Conservation (phyloP, 352 stramenopile species). For the Globisporangium nunn region DNA sequence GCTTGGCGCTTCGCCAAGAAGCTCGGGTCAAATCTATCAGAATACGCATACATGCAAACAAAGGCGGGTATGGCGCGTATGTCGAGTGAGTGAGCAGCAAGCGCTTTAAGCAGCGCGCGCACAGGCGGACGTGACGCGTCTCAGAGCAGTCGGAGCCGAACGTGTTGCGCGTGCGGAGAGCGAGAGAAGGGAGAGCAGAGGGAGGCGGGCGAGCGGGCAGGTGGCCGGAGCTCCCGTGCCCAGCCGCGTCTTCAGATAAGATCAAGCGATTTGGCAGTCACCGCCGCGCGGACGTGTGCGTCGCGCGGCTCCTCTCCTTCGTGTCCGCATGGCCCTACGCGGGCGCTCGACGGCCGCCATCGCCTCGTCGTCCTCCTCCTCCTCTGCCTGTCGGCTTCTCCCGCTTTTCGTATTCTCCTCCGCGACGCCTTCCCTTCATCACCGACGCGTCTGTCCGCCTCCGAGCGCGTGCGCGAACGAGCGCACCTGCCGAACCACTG, state of each 20-base stretch:
- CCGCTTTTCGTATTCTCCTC: background rate
- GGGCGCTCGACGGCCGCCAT: slow-evolving; percentile 22
- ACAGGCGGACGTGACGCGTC: background rate
- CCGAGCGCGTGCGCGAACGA: background rate
- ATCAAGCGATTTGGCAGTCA: slow-evolving; percentile 88
- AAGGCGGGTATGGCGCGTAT: background rate
- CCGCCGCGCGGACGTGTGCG: slow-evolving; percentile 11
- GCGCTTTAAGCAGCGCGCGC: too few relatives aligned
- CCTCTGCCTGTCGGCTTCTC: background rate
- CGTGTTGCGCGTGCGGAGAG: background rate
- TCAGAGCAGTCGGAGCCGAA: slow-evolving; percentile 1
- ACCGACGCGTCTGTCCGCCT: slow-evolving; percentile 17
- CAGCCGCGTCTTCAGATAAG: slow-evolving; percentile 56
- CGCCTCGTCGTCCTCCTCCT: background rate
- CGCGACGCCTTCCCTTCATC: slow-evolving; percentile 25
- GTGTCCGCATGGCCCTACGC: slow-evolving; percentile 7
- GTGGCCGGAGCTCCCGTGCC: background rate
- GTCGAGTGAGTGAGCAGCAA: background rate
- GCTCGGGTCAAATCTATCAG: slow-evolving; percentile 69
- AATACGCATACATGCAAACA: background rate
- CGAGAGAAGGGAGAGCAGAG: slow-evolving; percentile 5
- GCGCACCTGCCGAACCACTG: slow-evolving; percentile 80
- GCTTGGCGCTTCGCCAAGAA: slow-evolving; percentile 73
- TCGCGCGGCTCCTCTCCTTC: slow-evolving; percentile 36
- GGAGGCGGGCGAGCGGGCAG: background rate